Base-by-base conservation (phyloP, 768 basidiomycete species). In the Termitomyces eurrhizus region DNA sequence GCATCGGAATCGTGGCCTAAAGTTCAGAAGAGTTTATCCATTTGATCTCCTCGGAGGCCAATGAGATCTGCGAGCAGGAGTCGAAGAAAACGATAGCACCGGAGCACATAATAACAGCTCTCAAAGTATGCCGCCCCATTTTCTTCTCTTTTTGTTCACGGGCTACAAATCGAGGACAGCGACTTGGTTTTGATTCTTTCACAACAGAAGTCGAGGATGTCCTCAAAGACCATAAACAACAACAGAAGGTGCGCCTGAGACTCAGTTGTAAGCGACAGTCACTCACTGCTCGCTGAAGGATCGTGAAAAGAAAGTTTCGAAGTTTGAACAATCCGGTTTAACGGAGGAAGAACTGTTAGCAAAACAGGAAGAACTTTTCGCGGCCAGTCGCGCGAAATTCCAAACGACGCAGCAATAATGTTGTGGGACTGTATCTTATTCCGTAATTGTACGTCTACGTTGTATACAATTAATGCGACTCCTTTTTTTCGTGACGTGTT, bases 1-100 rank as follows among this genome's bases (percentile, higher is more conserved):
- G n/a, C 66, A 29, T 58, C 21, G 42, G 7, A 36, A 56, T 54
- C 46, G 58, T 36, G 61, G 52, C 52, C 59, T 62, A 33, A 57
- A 42, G 44, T 44, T 45, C 42, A 59, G n/a, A 42, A 99, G 97
- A 99, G 80, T 99, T 98, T 73, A 95, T 99, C 63, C 93, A 98
- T 72, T 77, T 98, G 74, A 90, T 99, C 71, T 96, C 97, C 18
- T 93, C 95, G 9, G 94, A 98, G 72, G 93, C 97, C 56, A 98
- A 98, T 72, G 93, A 98, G 65, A 93, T 98, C 62, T 99, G 97
- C 69, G 97, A 98, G 70, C 89, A 93, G 71, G 95, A 96, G 70
- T 93, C 93, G 29, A 98, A 97, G 80, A 99, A 99, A 79, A 99
- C 97, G 1, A 98, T 99, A 67, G 91, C 94, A 5, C 97, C 97